A percentile compares a stretch with the other conserved stretches of the same genome.
Evolutionary conservation across 306 rosid genomes (phyloP).

Genomic region (Dicorynia guianensis): DNA sequence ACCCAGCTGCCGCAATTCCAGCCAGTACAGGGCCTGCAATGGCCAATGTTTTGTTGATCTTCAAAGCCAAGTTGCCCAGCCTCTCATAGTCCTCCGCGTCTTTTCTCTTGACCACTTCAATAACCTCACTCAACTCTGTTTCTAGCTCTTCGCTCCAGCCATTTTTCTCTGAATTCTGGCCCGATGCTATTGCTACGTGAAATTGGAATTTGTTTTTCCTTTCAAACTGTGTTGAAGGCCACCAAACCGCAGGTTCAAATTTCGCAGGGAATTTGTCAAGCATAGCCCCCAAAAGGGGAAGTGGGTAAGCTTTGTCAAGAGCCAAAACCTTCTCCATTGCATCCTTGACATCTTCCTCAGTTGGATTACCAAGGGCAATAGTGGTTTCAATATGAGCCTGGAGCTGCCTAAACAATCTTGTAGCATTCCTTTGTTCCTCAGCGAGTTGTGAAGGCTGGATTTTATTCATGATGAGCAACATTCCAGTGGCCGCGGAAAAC

Average conservation of each 20-base stretch:
- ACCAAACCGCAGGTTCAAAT: slow-evolving; percentile 74
- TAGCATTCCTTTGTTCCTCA: slow-evolving; percentile 73
- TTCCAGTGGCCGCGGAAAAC: slow-evolving; percentile 66
- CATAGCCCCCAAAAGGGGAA: slow-evolving; percentile 76
- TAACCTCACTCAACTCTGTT: slow-evolving; percentile 54
- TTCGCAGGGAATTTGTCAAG: slow-evolving; percentile 67
- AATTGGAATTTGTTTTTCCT: too few species aligned
- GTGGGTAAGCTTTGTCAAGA: slow-evolving; percentile 79
- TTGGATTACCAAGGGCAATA: slow-evolving; percentile 44
- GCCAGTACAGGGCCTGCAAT: slow-evolving; percentile 69
- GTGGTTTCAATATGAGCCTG: slow-evolving; percentile 47
- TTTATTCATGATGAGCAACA: slow-evolving; percentile 60
- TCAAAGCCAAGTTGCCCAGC: slow-evolving; percentile 61
- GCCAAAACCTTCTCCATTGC: slow-evolving; percentile 53
- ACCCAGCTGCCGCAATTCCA: slow-evolving; percentile 68
- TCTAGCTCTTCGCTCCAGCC: slow-evolving; percentile 67
- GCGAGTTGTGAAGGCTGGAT: slow-evolving; percentile 82
- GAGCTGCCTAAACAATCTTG: slow-evolving; percentile 61
- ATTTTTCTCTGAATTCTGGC: slow-evolving; percentile 15
- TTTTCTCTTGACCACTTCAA: slow-evolving; percentile 55
- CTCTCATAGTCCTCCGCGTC: slow-evolving; percentile 70
- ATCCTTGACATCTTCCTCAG: slow-evolving; percentile 34
- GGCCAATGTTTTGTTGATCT: slow-evolving; percentile 60
- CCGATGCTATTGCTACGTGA: not conserved
- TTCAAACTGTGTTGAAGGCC: slow-evolving; percentile 52